Evolutionary conservation across 2,329 filamentous ascomycete species (phyloP).

Genomic region (Trichoderma semiorbis): DNA sequence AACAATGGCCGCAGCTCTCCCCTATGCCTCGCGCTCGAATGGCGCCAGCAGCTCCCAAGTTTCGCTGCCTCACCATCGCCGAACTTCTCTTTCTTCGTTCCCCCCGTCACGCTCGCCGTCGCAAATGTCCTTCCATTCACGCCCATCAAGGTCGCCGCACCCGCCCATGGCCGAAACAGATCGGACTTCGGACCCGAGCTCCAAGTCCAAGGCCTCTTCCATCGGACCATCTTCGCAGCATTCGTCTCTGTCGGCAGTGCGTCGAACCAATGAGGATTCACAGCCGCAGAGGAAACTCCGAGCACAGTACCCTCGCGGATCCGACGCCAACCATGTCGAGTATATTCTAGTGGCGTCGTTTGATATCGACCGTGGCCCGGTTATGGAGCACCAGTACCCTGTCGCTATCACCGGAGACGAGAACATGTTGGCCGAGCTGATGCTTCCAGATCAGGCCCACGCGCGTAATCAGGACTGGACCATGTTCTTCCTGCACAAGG

Average conservation of each 20-base stretch:
- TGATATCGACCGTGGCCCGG: conserved; percentile 89
- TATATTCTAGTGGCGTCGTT: conserved; percentile 98
- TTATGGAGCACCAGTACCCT: conserved; percentile 98
- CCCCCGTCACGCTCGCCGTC: conserved; percentile 57
- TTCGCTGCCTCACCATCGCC: conserved; percentile 32
- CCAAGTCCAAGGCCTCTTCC: conserved; percentile 58
- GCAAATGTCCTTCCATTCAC: conserved; percentile 53
- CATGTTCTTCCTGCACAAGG: conserved; percentile 97
- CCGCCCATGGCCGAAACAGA: conserved; percentile 50
- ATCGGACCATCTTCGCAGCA: conserved; percentile 59
- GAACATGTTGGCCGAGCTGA: conserved; percentile 95
- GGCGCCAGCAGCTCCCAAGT: conserved; percentile 36
- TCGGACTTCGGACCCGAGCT: conserved; percentile 56
- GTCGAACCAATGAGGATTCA: conserved; percentile 49
- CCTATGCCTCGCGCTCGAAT: conserved; percentile 40
- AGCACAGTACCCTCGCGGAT: conserved; percentile 72
- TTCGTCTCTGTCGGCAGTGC: conserved; percentile 54
- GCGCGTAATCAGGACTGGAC: conserved; percentile 97
- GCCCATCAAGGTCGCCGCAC: conserved; percentile 55
- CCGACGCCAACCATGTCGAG: conserved; percentile 89
- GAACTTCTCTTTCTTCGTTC: conserved; percentile 63
- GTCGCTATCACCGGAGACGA: conserved; percentile 94
- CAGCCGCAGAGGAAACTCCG: conserved; percentile 57
- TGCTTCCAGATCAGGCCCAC: conserved; percentile 96
- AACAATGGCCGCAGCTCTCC: conserved; percentile 41